Percentiles rank a stretch among this genome's conserved stretches.
phyloP scores from a whole-genome alignment of 371 early-diverging fungal genomes.

The Actinomucor elegans region DNA sequence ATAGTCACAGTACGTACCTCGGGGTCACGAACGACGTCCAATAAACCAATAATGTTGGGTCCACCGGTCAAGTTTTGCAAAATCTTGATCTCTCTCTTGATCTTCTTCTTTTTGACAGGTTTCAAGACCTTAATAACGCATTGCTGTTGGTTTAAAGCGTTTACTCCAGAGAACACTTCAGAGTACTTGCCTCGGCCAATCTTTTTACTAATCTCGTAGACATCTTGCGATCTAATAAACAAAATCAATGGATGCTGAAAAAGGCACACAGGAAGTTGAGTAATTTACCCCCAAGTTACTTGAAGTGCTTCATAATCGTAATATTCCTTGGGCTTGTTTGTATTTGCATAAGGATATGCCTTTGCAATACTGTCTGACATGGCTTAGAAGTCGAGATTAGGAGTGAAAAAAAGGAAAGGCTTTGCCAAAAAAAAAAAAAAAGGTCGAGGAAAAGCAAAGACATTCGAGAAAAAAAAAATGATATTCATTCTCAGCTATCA shows the following conservation, averaged over 20 bases:
- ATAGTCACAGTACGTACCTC: slow-evolving; percentile 49
- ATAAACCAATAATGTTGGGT: slow-evolving; percentile 90
- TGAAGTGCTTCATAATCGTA: slow-evolving; percentile 32
- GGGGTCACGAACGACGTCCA: slow-evolving; percentile 97
- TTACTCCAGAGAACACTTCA: slow-evolving; percentile 99
- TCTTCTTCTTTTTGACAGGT: slow-evolving; percentile 99
- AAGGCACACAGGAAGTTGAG: neutral
- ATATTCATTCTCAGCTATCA: too few species aligned
- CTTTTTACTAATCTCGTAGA: slow-evolving; percentile 96
- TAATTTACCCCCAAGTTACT: slow-evolving; percentile 31
- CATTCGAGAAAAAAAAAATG: too few species aligned
- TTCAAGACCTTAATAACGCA: slow-evolving; percentile 99
- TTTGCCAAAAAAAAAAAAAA: too few species aligned
- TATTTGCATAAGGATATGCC: slow-evolving; percentile 23
- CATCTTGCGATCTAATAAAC: slow-evolving; percentile 60
- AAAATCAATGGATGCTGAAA: too few species aligned
- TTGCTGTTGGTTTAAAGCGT: slow-evolving; percentile 72
- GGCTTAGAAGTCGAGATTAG: too few species aligned
- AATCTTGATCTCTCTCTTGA: slow-evolving; percentile 99
- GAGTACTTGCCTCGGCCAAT: slow-evolving; percentile 99
- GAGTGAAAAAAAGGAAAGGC: too few species aligned
- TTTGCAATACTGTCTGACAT: slow-evolving; percentile 29
- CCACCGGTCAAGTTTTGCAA: slow-evolving; percentile 97
- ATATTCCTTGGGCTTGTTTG: slow-evolving; percentile 29
- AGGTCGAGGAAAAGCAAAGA: too few species aligned